phyloP scores from a whole-genome alignment of 768 basidiomycete genomes.

The Terana coerulea region DNA sequence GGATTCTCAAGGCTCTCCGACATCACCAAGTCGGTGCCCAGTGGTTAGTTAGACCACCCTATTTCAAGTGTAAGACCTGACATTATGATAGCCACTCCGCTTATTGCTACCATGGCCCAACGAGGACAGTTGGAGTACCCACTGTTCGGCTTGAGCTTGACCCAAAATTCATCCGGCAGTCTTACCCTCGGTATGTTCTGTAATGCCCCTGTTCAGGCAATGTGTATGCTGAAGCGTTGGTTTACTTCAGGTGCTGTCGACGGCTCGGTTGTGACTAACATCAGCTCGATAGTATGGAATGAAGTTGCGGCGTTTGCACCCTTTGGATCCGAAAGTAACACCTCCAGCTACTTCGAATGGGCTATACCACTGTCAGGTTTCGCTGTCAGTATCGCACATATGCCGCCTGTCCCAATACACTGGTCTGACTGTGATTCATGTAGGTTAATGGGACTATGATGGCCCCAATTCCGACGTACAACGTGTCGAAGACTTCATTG shows the following conservation, averaged over 20 bases:
- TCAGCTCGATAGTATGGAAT: constrained; percentile 65
- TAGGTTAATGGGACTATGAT: constrained; percentile 57
- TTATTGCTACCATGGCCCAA: constrained; percentile 59
- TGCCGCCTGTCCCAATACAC: background rate
- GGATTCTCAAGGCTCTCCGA: constrained; percentile 73
- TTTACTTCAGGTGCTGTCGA: constrained; percentile 71
- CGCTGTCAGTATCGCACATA: constrained; percentile 36
- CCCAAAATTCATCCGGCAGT: constrained; percentile 54
- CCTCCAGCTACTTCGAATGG: constrained; percentile 76
- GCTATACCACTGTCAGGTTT: constrained; percentile 56
- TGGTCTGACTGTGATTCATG: background rate
- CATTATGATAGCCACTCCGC: constrained; percentile 52
- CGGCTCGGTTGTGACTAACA: constrained; percentile 58
- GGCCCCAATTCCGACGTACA: constrained; percentile 59
- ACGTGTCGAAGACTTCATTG: constrained; percentile 49
- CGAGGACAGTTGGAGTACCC: constrained; percentile 69
- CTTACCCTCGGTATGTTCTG: constrained; percentile 56
- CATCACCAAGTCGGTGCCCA: constrained; percentile 41
- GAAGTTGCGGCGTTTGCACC: constrained; percentile 73
- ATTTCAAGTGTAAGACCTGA: background rate
- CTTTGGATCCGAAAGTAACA: constrained; percentile 44
- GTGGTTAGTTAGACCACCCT: constrained; percentile 39
- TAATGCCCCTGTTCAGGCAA: constrained; percentile 4
- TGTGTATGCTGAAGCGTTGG: background rate
- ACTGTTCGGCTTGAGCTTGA: constrained; percentile 68